phyloP scores from a whole-genome alignment of 2,329 filamentous ascomycete species.

The Hypoxylon sp. region DNA sequence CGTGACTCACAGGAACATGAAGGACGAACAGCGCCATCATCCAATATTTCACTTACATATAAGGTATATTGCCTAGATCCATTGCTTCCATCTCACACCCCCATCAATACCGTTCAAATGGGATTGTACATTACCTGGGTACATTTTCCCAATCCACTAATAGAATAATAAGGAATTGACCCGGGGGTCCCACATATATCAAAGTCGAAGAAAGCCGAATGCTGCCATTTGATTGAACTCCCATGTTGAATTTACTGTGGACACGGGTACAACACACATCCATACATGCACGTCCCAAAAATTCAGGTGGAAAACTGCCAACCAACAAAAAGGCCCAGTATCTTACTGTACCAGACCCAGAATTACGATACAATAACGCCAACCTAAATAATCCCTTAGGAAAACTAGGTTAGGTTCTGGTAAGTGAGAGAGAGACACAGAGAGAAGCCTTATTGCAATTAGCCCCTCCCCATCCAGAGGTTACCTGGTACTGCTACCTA shows the following conservation, averaged over 20 bases:
- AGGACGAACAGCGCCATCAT: slow-evolving; percentile 1
- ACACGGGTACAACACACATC: slow-evolving; percentile 9
- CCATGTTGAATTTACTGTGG: slow-evolving; percentile 1
- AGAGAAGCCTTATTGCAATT: slow-evolving; percentile 17
- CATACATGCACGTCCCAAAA: slow-evolving; percentile 31
- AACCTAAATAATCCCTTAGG: slow-evolving; percentile 40
- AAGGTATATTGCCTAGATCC: slow-evolving; percentile 1
- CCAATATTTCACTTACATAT: slow-evolving; percentile 3
- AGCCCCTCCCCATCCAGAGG: slow-evolving; percentile 11
- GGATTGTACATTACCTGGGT: slow-evolving; percentile 15
- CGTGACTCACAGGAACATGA: slow-evolving; percentile 21
- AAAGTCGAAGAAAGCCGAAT: slow-evolving; percentile 10
- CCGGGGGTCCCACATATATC: slow-evolving; percentile 15
- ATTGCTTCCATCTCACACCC: neutral
- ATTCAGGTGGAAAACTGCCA: slow-evolving; percentile 32
- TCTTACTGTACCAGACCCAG: slow-evolving; percentile 46
- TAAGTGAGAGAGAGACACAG: slow-evolving; percentile 7
- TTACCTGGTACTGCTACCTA: slow-evolving; percentile 1
- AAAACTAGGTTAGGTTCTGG: slow-evolving; percentile 42
- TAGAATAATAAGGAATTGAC: slow-evolving; percentile 17
- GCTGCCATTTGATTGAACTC: slow-evolving; percentile 12
- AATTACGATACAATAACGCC: slow-evolving; percentile 44
- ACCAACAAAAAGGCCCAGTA: slow-evolving; percentile 35
- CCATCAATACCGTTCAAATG: slow-evolving; percentile 11
- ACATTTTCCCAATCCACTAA: slow-evolving; percentile 5